Evolutionary conservation across 2,329 filamentous ascomycete species (phyloP), one percentile per base, ranked within the genome.

Genomic region (Tolypocladium tundrense): DNA sequence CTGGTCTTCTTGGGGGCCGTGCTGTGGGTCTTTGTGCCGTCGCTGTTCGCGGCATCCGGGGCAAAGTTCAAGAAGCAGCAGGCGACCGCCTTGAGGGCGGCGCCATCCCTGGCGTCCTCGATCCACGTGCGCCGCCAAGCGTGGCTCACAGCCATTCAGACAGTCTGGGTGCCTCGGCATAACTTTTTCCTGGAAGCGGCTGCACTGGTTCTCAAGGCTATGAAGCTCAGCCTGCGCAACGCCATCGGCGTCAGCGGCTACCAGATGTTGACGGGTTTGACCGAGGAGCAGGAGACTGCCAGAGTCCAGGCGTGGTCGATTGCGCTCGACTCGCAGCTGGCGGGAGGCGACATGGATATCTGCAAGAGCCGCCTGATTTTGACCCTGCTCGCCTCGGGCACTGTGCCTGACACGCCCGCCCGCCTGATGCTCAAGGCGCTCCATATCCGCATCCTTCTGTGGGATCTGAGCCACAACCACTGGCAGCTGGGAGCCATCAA

Each of bases 251-350:
- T 86, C 63, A 82, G 87, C 35, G 79, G 87, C 11, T 97, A 94
- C 69, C 87, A 91, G 58, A 80, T 85, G 68, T 75, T 96, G 43
- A 93, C 89, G 2, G 90, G 91, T 0, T 83, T 88, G 53, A 93
- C 88, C 1, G 85, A 88, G 63, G 91, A 96, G 59, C 87, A 96
- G 70, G 93, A 97, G 70, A 84, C 82, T 55, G 92, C 90, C 8
- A 84, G 93, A 35, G 82, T 96, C 66, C 94, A 96, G 74, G 90
- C 91, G 0, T 97, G 93, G 93, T 83, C 88, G 40, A 96, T 96
- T 66, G 92, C 92, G 16, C 82, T 97, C 57, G 93, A 97, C 71
- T 91, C 93, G 33, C 93, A 97, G 70, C 80, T 97, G 24, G 90
- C 90, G 11, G 93, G 93, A 48, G 92, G 93, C 16, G 93, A 97